A percentile compares a stretch with the other conserved stretches of the same genome.
These are phyloP conservation scores for Metschnikowia kofuensis DNA, from an alignment of 805 yeast genomes.

Conservation along the genomic window DNA sequence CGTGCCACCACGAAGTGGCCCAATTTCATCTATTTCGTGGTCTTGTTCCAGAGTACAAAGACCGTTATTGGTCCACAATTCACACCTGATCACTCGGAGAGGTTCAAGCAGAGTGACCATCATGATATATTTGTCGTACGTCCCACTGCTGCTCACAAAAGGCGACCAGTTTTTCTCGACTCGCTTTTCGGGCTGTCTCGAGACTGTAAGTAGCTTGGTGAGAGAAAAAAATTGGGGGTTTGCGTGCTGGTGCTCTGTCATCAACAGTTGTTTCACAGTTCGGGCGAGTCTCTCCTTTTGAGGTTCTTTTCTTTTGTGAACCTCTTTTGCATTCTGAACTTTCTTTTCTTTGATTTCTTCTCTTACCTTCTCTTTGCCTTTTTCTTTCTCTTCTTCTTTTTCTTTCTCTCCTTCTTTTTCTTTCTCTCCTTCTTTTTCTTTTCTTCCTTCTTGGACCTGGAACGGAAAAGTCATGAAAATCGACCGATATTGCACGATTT, in stretches of 20 bases:
- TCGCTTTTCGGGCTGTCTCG: slow-evolving; percentile 5
- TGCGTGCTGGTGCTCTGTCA: background rate
- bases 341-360: too few relatives aligned
- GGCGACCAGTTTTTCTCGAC: slow-evolving; percentile 40
- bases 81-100: slow-evolving; percentile 28
- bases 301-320: too few relatives aligned
- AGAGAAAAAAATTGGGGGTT: slow-evolving; percentile 4
- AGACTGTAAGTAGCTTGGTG: slow-evolving; percentile 9
- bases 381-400: too few relatives aligned
- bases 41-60: slow-evolving; percentile 18
- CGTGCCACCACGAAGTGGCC: slow-evolving; percentile 25
- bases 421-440: too few relatives aligned
- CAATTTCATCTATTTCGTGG: slow-evolving; percentile 10
- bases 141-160: slow-evolving; percentile 27
- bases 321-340: too few relatives aligned
- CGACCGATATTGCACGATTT: slow-evolving; percentile 2
- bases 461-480: slow-evolving; percentile 18
- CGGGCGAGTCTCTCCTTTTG: too few relatives aligned
- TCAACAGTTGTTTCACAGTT: background rate
- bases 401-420: too few relatives aligned
- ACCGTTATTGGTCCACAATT: slow-evolving; percentile 21
- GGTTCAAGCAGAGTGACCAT: slow-evolving; percentile 33
- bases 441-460: slow-evolving; percentile 14
- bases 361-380: too few relatives aligned
- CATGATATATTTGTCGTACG: slow-evolving; percentile 26